Conservation (phyloP, 1,139 yeast genomes). For the Petasospora rhodanensis region DNA sequence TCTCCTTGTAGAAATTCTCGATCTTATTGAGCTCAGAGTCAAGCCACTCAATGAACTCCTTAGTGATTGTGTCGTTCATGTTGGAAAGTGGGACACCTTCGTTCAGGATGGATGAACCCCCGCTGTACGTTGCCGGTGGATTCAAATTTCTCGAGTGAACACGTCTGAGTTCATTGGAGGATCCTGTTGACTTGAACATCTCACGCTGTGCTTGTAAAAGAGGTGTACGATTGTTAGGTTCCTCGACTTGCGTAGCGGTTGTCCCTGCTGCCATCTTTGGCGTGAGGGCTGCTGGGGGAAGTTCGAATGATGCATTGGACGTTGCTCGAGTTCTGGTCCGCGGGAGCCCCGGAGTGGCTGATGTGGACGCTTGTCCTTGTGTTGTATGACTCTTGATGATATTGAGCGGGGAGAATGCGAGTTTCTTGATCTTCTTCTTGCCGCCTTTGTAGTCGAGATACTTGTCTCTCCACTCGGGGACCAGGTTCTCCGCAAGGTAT, state of each 20-base stretch:
- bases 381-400: conserved; percentile 1
- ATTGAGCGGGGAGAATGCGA: conserved; percentile 23
- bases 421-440: conserved; percentile 51
- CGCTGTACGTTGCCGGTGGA: conserved; percentile 17
- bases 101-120: conserved; percentile 12
- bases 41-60: conserved; percentile 57
- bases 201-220: conserved; percentile 13
- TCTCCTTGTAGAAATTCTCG: conserved; percentile 52
- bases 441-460: conserved; percentile 71
- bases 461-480: conserved; percentile 82
- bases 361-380: neutral
- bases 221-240: conserved; percentile 30
- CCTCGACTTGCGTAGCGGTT: neutral
- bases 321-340: conserved; percentile 4
- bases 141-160: neutral
- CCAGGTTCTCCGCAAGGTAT: conserved; percentile 9
- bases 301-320: conserved; percentile 13
- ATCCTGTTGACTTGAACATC: neutral
- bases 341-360: conserved; percentile 3
- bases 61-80: conserved; percentile 30
- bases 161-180: neutral
- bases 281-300: conserved; percentile 27
- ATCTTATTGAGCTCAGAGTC: conserved; percentile 55
- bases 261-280: conserved; percentile 7
- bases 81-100: conserved; percentile 15